Percentiles rank a stretch among this genome's conserved stretches.
phyloP scores from a whole-genome alignment of 805 yeast genomes.

The Candida golubevii region DNA sequence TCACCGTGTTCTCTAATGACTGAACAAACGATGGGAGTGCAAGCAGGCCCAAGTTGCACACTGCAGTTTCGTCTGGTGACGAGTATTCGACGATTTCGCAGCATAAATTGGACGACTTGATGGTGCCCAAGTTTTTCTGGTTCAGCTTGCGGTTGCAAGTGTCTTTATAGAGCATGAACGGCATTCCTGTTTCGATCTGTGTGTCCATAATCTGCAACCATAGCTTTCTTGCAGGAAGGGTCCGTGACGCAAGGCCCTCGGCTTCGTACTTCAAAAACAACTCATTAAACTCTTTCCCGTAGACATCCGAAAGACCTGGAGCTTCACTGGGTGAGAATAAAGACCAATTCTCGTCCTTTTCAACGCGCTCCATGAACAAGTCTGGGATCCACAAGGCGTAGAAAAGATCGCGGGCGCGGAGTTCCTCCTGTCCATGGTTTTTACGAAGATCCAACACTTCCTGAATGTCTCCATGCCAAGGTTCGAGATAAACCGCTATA shows the following conservation, averaged over 20 bases:
- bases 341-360: constrained; percentile 76
- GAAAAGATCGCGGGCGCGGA: constrained; percentile 88
- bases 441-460: constrained; percentile 83
- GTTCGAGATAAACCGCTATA: constrained; percentile 87
- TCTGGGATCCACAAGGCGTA: constrained; percentile 95
- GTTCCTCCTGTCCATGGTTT: constrained; percentile 93
- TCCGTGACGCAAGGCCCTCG: constrained; percentile 55
- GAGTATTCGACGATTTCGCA: constrained; percentile 93
- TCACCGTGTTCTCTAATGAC: constrained; percentile 33
- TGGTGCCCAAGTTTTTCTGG: constrained; percentile 88
- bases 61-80: constrained; percentile 89
- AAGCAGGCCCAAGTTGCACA: constrained; percentile 88
- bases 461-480: constrained; percentile 94
- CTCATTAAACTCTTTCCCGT: constrained; percentile 77
- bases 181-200: constrained; percentile 95
- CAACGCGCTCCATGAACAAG: constrained; percentile 88
- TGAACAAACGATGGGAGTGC: constrained; percentile 77
- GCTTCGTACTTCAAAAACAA: constrained; percentile 70
- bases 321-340: constrained; percentile 86
- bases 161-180: constrained; percentile 92
- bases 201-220: constrained; percentile 89
- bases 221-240: constrained; percentile 79
- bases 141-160: constrained; percentile 83
- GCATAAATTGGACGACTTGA: constrained; percentile 90
- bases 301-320: constrained; percentile 77